Percentiles rank a stretch among this genome's conserved stretches.
Conservation (phyloP, 164 flowering plant genomes). For the Kalanchoe fedtschenkoi region DNA sequence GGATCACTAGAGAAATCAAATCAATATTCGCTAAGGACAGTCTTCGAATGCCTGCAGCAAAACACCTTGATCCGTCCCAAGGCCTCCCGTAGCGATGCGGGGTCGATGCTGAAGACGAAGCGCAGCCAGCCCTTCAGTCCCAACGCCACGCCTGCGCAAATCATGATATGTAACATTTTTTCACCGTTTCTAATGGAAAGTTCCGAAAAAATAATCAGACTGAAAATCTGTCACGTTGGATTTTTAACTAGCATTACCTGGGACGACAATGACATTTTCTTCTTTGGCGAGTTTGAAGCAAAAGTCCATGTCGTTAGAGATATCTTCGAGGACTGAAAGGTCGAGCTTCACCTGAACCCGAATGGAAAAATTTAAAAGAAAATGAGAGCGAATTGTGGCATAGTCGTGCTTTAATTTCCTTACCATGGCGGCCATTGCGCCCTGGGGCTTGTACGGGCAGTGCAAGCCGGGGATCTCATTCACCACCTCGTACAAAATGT, state of each 20-base stretch:
- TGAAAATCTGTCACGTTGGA: too few relatives aligned
- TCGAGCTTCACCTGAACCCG: conserved; percentile 48
- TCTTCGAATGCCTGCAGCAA: conserved; percentile 40
- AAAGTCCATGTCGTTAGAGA: conserved; percentile 68
- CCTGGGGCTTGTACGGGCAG: conserved; percentile 53
- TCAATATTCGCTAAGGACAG: too few relatives aligned
- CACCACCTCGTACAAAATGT: conserved; percentile 31
- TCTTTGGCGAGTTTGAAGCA: conserved; percentile 69
- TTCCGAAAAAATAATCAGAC: too few relatives aligned
- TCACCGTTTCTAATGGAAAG: too few relatives aligned
- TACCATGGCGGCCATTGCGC: conserved; percentile 82
- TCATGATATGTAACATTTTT: too few relatives aligned
- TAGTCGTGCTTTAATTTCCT: conserved; percentile 3
- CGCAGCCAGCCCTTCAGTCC: conserved; percentile 71
- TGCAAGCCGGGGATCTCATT: conserved; percentile 41
- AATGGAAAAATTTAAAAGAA: not conserved
- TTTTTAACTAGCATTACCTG: conserved; percentile 55
- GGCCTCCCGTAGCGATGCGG: conserved; percentile 50
- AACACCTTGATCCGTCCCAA: conserved; percentile 49
- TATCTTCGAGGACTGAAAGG: conserved; percentile 36
- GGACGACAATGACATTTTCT: conserved; percentile 64
- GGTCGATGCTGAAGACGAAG: conserved; percentile 61
- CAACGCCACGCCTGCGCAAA: conserved; percentile 39
- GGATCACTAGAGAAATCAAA: too few relatives aligned
- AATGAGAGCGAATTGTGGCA: not conserved